Evolutionary conservation across 2,329 filamentous ascomycete species (phyloP), one percentile per base, ranked within the genome.

Genomic region (Aspergillus fijiensis): DNA sequence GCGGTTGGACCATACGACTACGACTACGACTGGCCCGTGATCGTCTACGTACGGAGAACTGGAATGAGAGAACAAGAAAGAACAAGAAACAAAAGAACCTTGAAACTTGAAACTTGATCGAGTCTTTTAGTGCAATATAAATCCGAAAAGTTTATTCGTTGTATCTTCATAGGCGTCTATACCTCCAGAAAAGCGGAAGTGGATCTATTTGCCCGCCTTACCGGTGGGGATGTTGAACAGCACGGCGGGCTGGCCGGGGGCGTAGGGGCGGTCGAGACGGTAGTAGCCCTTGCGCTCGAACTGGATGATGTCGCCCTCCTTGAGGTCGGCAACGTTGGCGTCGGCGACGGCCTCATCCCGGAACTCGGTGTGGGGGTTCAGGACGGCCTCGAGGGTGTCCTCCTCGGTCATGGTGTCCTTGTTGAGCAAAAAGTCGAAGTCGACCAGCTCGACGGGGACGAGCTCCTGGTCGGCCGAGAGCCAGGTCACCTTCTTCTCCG

Each of bases 401-500:
- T 95, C 89, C 74, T 95, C 90, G 75, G 92, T 90, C 29, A 98
- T 84, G 73, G 95, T 93, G 74, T 98, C 94, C 83, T 97, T 98
- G 61, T 89, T 96, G 72, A 98, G 89, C 52, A 98, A 84, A 79
- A 96, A 94, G 78, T 96, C 94, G 74, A 97, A 98, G 68, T 97
- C 92, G 78, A 93, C 94, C 11, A 96, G 84, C 77, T 96, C 91
- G 23, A 95, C 88, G 7, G 88, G 87, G 14, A 96, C 83, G 0
- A 96, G 84, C 60, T 89, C 85, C 79, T 94, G 90, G 49, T 91
- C 86, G 0, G 84, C 85, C 1, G 91, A 89, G 51, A 98, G 81
- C 94, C 94, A 98, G 1, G 93, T 97, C 42, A 98, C 87, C 83
- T 98, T 98, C 86, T 97, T 97, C 72, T 92, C 88, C 0, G 94